Base-by-base conservation (phyloP, 345 rosid genomes). In the Iberis pinnata region DNA sequence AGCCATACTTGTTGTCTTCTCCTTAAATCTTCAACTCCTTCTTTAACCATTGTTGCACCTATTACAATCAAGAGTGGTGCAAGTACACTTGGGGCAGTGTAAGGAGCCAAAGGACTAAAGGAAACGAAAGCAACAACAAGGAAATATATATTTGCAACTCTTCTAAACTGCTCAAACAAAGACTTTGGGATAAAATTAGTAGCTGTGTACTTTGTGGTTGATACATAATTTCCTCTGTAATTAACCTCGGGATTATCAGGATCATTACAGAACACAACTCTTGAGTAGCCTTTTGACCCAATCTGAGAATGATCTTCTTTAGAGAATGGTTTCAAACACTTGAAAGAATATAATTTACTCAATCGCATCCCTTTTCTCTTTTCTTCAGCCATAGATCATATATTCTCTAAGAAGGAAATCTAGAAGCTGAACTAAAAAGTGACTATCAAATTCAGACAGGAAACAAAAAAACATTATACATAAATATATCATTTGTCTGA, bases 131-230 rank as follows among this genome's bases (percentile, higher is more conserved):
- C 87, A 18, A 84, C 95, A n/a, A 84, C 78, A 36, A 90, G 79
- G 70, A 90, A 90, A 61, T 90, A 90, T 27, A 87, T 50, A 43
- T 87, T 90, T 18, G 96, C 98, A 47, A 90, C 96, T 78, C 98
- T 78, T 75, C 98, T 79, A 60, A 90, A 90, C 67, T 90, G 96
- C 77, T 90, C 98, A 72, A 87, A 87, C 79, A 90, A 68, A 12
- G 98, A 84, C 85, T 90, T 90, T 20, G 98, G 98, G 47, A 90
- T 58, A 68, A 90, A 90, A 69, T 81, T 86, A 54, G 67, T 65
- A 0, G 63, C 67, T 0, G 95, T 82, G 58, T 90, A 90, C 75
- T 87, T 90, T 10, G 96, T 87, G 3, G 89, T 84, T 12, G 95
- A 80, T 7, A 90, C 96, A 65, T 90, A 87, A 62, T 90, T 90